These are phyloP conservation scores for Elymus sibiricus DNA, from an alignment of 176 grass and related monocot species.

Conservation along the genomic window DNA sequence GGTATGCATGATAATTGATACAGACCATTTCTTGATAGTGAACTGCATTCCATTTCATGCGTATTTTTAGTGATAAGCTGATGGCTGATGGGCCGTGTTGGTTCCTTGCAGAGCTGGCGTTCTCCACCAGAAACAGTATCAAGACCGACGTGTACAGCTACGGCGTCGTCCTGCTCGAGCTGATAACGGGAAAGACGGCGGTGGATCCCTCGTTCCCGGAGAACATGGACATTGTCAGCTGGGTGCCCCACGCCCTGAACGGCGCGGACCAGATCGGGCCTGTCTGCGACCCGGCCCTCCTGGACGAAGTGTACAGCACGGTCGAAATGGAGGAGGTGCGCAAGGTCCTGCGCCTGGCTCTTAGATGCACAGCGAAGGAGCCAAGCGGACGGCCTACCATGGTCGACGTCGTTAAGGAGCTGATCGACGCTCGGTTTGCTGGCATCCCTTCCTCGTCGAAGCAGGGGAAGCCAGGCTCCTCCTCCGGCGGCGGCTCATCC, in stretches of 20 bases:
- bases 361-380: constrained; percentile 44
- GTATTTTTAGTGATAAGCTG: background rate
- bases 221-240: constrained; percentile 48
- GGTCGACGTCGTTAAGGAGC: constrained; percentile 55
- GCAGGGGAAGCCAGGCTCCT: background rate
- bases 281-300: constrained; percentile 44
- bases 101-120: constrained; percentile 59
- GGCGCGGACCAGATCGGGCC: constrained; percentile 36
- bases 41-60: background rate
- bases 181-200: constrained; percentile 60
- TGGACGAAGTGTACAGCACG: constrained; percentile 48
- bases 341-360: constrained; percentile 47
- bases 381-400: constrained; percentile 47
- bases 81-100: background rate
- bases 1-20: constrained; percentile 46
- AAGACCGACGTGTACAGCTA: constrained; percentile 83
- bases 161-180: constrained; percentile 74
- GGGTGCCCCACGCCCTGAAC: constrained; percentile 39
- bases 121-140: constrained; percentile 42
- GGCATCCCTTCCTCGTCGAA: background rate
- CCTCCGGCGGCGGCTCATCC: background rate
- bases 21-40: background rate
- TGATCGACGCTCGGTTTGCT: constrained; percentile 31
- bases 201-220: constrained; percentile 49
- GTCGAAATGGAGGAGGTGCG: constrained; percentile 45